phyloP scores from a whole-genome alignment of 139 green algal species.

The Pleodorina starrii region DNA sequence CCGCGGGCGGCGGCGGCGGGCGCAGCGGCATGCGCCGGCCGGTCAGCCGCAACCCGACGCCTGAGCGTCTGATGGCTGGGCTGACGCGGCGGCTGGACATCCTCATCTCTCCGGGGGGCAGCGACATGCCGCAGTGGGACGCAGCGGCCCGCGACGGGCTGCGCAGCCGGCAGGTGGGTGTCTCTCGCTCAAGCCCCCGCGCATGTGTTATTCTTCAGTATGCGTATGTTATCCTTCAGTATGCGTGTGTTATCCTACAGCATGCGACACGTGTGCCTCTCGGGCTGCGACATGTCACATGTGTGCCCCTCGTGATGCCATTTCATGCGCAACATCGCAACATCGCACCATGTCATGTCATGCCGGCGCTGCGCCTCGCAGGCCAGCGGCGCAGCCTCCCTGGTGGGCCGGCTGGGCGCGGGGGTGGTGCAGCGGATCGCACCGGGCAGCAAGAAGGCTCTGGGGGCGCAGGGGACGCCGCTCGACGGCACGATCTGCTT shows the following conservation, averaged over 20 bases:
- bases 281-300: too few relatives aligned
- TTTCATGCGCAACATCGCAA: too few relatives aligned
- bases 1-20: background rate
- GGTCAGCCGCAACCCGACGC: background rate
- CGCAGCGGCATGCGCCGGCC: background rate
- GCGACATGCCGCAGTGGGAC: constrained; percentile 35
- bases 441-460: background rate
- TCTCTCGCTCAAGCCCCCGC: too few relatives aligned
- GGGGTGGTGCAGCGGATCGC: background rate
- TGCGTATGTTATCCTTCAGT: too few relatives aligned
- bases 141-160: constrained; percentile 1
- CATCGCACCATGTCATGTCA: too few relatives aligned
- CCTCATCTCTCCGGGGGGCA: background rate
- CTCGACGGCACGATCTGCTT: constrained; percentile 19
- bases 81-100: constrained; percentile 9
- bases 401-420: background rate
- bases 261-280: too few relatives aligned
- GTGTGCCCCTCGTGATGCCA: too few relatives aligned
- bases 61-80: background rate
- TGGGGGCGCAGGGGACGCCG: too few relatives aligned
- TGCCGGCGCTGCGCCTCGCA: background rate
- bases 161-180: background rate
- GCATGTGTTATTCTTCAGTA: too few relatives aligned
- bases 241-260: too few relatives aligned
- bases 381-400: background rate